Evolutionary conservation across 23 red algal genomes (phyloP).

Genomic region (Gracilaria gracilis): DNA sequence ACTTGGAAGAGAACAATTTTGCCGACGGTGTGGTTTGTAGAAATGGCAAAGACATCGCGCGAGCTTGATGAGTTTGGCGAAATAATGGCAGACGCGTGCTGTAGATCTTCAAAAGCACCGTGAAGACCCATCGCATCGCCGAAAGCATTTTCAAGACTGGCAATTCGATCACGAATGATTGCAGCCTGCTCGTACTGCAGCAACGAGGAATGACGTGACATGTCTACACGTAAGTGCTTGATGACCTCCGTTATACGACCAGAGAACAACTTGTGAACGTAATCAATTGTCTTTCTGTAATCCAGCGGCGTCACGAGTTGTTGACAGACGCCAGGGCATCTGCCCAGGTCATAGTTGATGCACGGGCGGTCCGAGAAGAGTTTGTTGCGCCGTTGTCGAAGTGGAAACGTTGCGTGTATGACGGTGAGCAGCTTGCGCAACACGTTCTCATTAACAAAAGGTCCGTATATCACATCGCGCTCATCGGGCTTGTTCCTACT

Average conservation of each 20-base stretch:
- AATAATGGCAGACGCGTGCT: conserved; percentile 27
- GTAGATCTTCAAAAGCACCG: background rate
- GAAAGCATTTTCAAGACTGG: conserved; percentile 46
- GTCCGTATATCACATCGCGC: conserved; percentile 75
- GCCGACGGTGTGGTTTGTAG: background rate
- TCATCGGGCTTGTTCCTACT: background rate
- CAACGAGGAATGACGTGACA: conserved; percentile 33
- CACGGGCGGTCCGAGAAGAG: conserved; percentile 76
- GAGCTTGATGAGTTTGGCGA: background rate
- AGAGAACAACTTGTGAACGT: conserved; percentile 71
- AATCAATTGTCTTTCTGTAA: conserved; percentile 56
- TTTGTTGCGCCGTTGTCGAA: conserved; percentile 64
- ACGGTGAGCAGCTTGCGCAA: conserved; percentile 54
- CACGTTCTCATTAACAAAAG: conserved; percentile 69
- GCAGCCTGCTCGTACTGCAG: conserved; percentile 75
- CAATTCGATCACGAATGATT: conserved; percentile 60
- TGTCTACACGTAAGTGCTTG: conserved; percentile 40
- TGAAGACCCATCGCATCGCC: conserved; percentile 19
- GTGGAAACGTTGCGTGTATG: conserved; percentile 64
- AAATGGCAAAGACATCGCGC: conserved; percentile 41
- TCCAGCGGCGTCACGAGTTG: conserved; percentile 51
- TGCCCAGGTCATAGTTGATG: conserved; percentile 84
- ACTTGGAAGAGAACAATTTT: conserved; percentile 78
- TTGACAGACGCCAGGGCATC: conserved; percentile 90
- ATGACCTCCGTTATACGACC: conserved; percentile 68